Evolutionary conservation across 352 stramenopile species (phyloP), one percentile per base, ranked within the genome.

Genomic region (Pythium utonaiense): DNA sequence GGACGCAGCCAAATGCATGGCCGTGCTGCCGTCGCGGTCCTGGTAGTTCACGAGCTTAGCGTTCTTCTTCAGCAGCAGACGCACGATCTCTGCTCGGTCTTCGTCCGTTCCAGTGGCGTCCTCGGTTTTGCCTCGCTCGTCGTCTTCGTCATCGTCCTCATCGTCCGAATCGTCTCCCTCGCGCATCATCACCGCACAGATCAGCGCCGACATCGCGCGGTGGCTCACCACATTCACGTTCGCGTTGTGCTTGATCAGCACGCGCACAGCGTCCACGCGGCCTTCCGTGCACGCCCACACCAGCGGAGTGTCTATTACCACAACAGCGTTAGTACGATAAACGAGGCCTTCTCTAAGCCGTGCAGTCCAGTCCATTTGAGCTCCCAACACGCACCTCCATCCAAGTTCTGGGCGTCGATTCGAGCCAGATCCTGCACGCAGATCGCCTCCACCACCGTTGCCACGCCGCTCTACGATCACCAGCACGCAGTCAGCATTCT

Each of bases 201-300:
- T 77, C 45, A 93, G 55, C 27, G 79, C 79, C 24, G 82, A 86
- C 30, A 83, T 81, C 19, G 76, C 82, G 59, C 77, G 83, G 50
- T 91, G 80, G 54, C 88, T 91, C 55, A 89, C 68, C 22, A 84
- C 73, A 27, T 86, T 83, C 6, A 86, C 79, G 27, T 91, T 74
- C 19, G 82, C 85, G 6, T 73, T 67, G 56, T 87, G 67, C 27
- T 71, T 58, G 13, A 95, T 68, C 42, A 92, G 60, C 61, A 83
- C 79, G 34, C 79, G 80, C n/a, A 89, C 83, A 12, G 80, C 80
- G 36, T 83, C 80, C 3, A 68, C 59, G 16, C 78, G 74, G 6
- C 80, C 83, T 81, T 93, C 84, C 60, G 89, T 91, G 22, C 84
- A 93, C 27, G 84, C 81, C 84, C 84, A 93, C 40, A 91, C 79